A percentile compares a stretch with the other conserved stretches of the same genome.
These are phyloP conservation scores for Fusarium sp. DNA, from an alignment of 2,329 filamentous ascomycete genomes.

Conservation along the genomic window DNA sequence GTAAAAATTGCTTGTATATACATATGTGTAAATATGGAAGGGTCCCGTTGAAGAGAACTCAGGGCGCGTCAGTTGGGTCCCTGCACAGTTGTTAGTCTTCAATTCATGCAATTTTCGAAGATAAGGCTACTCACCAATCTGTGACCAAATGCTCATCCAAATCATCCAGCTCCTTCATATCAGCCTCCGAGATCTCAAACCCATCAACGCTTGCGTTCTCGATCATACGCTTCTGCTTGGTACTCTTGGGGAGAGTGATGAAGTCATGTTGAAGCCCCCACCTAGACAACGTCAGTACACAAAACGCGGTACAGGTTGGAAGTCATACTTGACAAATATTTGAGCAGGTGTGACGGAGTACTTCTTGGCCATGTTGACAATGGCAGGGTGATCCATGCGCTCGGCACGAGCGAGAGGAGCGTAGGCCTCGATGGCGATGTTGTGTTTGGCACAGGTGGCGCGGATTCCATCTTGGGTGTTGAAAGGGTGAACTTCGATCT, in stretches of 20 bases:
- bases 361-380: slow-evolving; percentile 71
- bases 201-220: slow-evolving; percentile 71
- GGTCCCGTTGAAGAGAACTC: background rate
- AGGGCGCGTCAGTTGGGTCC: slow-evolving; percentile 47
- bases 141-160: slow-evolving; percentile 80
- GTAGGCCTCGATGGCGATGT: slow-evolving; percentile 81
- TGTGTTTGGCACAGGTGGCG: slow-evolving; percentile 70
- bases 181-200: slow-evolving; percentile 70
- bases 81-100: slow-evolving; percentile 25
- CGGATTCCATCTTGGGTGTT: slow-evolving; percentile 77
- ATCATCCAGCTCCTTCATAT: slow-evolving; percentile 70
- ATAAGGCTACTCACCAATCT: slow-evolving; percentile 60
- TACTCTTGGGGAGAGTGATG: slow-evolving; percentile 79
- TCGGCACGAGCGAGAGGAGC: slow-evolving; percentile 78
- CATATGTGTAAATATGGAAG: background rate
- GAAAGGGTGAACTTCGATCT: slow-evolving; percentile 86
- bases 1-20: background rate
- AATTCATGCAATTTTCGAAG: background rate
- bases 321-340: slow-evolving; percentile 68
- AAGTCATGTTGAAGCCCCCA: slow-evolving; percentile 83
- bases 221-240: slow-evolving; percentile 67
- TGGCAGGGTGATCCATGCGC: slow-evolving; percentile 73
- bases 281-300: slow-evolving; percentile 49
- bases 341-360: slow-evolving; percentile 78
- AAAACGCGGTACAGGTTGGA: accelerated